Evolutionary conservation across 2,329 filamentous ascomycete species (phyloP).

Genomic region (Zymoseptoria ardabiliae): DNA sequence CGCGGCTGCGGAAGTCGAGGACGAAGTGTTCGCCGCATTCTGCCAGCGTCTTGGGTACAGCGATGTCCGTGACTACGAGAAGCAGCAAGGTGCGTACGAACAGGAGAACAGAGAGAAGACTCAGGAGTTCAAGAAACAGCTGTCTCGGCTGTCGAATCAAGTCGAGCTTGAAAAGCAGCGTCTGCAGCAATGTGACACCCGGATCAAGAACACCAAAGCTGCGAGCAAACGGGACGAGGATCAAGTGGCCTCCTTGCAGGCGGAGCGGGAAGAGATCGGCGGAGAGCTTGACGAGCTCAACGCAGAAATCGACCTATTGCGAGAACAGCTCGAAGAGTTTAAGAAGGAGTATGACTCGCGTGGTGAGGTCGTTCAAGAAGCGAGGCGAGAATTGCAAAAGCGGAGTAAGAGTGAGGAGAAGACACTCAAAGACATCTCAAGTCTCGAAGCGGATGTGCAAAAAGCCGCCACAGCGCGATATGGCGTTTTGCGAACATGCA

Average conservation of each 20-base stretch:
- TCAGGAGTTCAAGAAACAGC: conserved; percentile 76
- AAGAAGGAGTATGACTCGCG: conserved; percentile 62
- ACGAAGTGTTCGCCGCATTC: conserved; percentile 78
- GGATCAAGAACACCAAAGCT: conserved; percentile 62
- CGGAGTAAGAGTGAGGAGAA: conserved; percentile 76
- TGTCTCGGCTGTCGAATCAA: conserved; percentile 53
- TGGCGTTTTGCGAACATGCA: conserved; percentile 75
- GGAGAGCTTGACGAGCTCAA: conserved; percentile 63
- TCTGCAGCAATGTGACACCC: conserved; percentile 60
- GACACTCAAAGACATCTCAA: conserved; percentile 64
- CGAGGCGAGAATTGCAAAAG: conserved; percentile 73
- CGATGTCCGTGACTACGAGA: conserved; percentile 87
- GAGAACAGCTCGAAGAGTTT: conserved; percentile 62
- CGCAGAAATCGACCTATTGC: conserved; percentile 69
- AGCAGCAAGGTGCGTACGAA: conserved; percentile 84
- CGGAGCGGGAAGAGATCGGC: conserved; percentile 67
- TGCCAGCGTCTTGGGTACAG: conserved; percentile 80
- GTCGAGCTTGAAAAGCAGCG: conserved; percentile 62
- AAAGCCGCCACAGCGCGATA: conserved; percentile 80
- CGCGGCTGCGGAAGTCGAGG: conserved; percentile 74
- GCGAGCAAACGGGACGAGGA: conserved; percentile 59
- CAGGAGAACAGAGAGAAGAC: conserved; percentile 84
- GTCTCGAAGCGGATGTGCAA: conserved; percentile 77
- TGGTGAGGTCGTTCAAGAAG: conserved; percentile 68
- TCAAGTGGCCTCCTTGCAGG: conserved; percentile 62